phyloP scores from a whole-genome alignment of 2,329 filamentous ascomycete genomes.

The Zopfia rhizophila region DNA sequence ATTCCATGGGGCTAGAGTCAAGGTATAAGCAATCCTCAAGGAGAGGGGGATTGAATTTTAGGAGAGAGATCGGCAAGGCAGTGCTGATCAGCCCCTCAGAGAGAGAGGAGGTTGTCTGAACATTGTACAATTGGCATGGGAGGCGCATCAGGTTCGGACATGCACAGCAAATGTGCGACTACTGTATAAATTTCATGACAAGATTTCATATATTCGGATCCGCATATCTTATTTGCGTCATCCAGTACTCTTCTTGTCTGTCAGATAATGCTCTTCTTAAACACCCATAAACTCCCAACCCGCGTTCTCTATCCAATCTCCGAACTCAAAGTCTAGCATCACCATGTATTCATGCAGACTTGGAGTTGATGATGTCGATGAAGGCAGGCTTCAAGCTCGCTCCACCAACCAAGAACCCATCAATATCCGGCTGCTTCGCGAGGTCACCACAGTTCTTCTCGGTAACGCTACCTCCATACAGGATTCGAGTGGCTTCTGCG shows the following conservation, averaged over 20 bases:
- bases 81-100: no score
- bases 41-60: not conserved
- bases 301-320: no score
- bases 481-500: conserved; percentile 87
- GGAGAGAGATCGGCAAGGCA: no score
- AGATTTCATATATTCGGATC: no score
- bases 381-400: conserved; percentile 97
- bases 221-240: conserved; percentile 3
- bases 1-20: conserved; percentile 64
- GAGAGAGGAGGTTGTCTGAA: conserved; percentile 5
- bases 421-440: conserved; percentile 91
- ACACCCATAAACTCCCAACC: no score
- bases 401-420: conserved; percentile 97
- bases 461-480: conserved; percentile 95
- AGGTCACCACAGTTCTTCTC: conserved; percentile 99
- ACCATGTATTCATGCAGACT: conserved; percentile 48
- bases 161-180: conserved; percentile 36
- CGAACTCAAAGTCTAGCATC: not conserved
- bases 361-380: conserved; percentile 76
- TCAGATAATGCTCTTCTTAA: no score
- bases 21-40: conserved; percentile 30
- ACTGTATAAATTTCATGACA: conserved; percentile 25
- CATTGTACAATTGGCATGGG: conserved; percentile 23
- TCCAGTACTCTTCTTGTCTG: not conserved
- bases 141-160: conserved; percentile 29